Evolutionary conservation across 192 early-diverging fungal genomes (phyloP), one percentile per base, ranked within the genome.

Genomic region (Linnemannia exigua): DNA sequence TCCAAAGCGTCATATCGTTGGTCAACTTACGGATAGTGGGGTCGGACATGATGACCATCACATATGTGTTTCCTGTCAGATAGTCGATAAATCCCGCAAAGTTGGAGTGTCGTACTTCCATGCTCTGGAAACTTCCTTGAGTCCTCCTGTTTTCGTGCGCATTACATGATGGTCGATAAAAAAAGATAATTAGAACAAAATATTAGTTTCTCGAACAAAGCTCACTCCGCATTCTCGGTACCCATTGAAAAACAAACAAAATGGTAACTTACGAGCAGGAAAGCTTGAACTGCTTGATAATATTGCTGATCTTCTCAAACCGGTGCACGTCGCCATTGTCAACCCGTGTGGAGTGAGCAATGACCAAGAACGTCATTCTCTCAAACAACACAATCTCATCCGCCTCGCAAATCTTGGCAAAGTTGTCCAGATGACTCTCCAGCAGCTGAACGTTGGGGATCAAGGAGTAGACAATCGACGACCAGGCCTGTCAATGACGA

Each of bases 381-480:
- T 99, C 98, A 87, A 99, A 99, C 35, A 99, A 87, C 4, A 98
- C 96, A 36, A 99, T 95, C 86, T 99, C 98, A 58, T 96, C 93
- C 1, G 97, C 98, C 68, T 99, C 98, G 75, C 96, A 96, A 79
- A 97, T 90, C 36, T 79, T 76, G 77, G 95, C 92, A 79, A 99
- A 99, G 51, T 91, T 92, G 67, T 93, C 86, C 72, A 99, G 88
- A 72, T 97, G 93, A 11, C 85, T 83, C 89, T 98, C 95, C 35
- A 99, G 91, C 5, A 89, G 79, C 38, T 90, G 89, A 50, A 99
- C 96, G 78, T 99, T 99, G 33, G 98, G 98, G 31, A 99, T 97
- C 76, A 99, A 91, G 25, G 94, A 95, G 84, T 98, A 95, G 5
- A 99, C 97, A 63, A 99, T 99, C 52, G 95, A 92, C 48, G 98